Percentiles rank a stretch among this genome's conserved stretches.
These are phyloP conservation scores for Glycyrrhiza uralensis DNA, from an alignment of 306 rosid genomes.

Conservation along the genomic window DNA sequence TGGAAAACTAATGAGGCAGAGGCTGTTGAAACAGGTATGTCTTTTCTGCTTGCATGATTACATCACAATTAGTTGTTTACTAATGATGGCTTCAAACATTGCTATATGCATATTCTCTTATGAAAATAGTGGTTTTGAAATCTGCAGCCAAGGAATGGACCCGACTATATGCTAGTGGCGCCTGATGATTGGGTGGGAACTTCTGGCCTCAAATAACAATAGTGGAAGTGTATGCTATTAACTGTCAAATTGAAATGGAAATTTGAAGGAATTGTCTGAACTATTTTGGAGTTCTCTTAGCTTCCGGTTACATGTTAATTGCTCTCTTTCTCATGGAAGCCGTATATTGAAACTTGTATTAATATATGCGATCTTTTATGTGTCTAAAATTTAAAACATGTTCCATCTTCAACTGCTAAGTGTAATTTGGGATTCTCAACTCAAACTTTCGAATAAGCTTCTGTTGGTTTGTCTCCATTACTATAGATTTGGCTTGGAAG, in stretches of 20 bases:
- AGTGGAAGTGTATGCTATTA: constrained; percentile 52
- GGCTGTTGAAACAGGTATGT: constrained; percentile 93
- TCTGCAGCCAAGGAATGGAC: constrained; percentile 90
- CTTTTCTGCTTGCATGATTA: neutral
- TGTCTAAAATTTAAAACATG: constrained; percentile 16
- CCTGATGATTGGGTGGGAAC: constrained; percentile 45
- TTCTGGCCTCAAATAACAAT: constrained; percentile 41
- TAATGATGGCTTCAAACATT: neutral
- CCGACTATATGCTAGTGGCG: constrained; percentile 78
- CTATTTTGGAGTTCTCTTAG: constrained; percentile 37
- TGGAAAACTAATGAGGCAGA: constrained; percentile 91
- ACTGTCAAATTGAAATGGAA: constrained; percentile 52
- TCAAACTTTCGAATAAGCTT: neutral
- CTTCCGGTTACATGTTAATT: constrained; percentile 42
- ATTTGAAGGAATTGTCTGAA: constrained; percentile 49
- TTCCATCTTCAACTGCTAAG: constrained; percentile 10
- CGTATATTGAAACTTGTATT: constrained; percentile 40
- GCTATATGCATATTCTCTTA: neutral
- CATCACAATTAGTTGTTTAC: neutral
- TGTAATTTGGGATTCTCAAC: constrained; percentile 16
- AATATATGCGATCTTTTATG: constrained; percentile 30
- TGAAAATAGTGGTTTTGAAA: neutral
- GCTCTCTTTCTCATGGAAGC: constrained; percentile 38
- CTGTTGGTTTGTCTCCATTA: neutral
- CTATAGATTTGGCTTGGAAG: neutral